Base-by-base conservation (phyloP, 2,329 filamentous ascomycete genomes). In the Ophiosphaerella korrae region DNA sequence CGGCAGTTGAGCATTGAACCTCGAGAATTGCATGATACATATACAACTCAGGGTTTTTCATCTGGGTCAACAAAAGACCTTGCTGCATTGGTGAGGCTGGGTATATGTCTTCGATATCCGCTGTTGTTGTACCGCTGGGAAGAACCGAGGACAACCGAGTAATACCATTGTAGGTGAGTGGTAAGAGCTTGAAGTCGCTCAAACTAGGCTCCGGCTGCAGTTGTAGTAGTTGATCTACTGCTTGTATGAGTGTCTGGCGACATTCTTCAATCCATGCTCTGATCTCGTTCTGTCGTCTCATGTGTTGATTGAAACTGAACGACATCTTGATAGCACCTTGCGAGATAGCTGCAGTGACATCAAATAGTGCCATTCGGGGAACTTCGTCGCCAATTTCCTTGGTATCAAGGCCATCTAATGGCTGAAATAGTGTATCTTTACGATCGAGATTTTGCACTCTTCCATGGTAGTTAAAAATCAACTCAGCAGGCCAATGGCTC, bases 391-490 rank as follows among this genome's bases (percentile, higher is more conserved):
- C 65, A 33, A 70, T 53, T 32, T 72, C 69, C 3, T 42, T 52
- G 2, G 61, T 64, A 7, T 61, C 45, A 4, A 70, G 48, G 4
- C 53, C 56, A 5, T 58, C 52, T 13, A 71, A 47, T 7, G 56
- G 55, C 23, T 58, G 60, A 12, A 72, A 56, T 8, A 70, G 40
- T 1, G 62, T 54, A 40, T 69, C 66, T 46, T 70, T 65, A 21
- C 62, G 62, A 31, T 70, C 68, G 14, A 67, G 57, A 45, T 66
- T 63, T 40, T 71, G 67, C 33, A 70, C 54, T 37, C 62, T 56
- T 7, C 69, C 69, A 12, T 70, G 58, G 33, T 72, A 72, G 37
- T 72, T 72, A 44, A 72, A 72, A 3, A 64, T 54, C 7, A 67
- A 62, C 45, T 72, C 68, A 18, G 66, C 67, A 21, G 68, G 68